phyloP scores from a whole-genome alignment of 2,329 filamentous ascomycete genomes.

The Colletotrichum sidae region DNA sequence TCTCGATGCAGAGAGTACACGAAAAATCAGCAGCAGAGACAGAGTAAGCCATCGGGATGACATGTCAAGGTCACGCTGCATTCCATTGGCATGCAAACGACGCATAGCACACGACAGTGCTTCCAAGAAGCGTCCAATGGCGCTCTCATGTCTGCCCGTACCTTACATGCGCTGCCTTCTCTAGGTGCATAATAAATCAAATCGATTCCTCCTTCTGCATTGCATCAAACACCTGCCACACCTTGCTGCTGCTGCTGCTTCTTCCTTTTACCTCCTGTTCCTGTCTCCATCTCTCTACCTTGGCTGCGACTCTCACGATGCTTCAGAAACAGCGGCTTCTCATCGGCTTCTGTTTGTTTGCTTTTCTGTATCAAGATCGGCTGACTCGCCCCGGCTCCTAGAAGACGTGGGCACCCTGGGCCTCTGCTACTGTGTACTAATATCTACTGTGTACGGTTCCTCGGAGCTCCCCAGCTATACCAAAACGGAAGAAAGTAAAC shows the following conservation, averaged over 20 bases:
- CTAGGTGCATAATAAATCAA: too few relatives aligned
- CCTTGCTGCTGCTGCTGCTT: not conserved
- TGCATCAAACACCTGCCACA: conserved; percentile 14
- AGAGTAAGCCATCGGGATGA: conserved; percentile 5
- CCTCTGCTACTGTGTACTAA: conserved; percentile 16
- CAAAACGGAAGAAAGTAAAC: conserved; percentile 55
- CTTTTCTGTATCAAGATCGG: conserved; percentile 37
- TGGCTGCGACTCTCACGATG: conserved; percentile 40
- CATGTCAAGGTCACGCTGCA: conserved; percentile 27
- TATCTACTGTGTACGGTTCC: conserved; percentile 14
- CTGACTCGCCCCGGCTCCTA: conserved; percentile 35
- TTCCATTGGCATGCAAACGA: conserved; percentile 33
- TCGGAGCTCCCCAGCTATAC: conserved; percentile 46
- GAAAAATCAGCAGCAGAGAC: not conserved
- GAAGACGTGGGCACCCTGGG: conserved; percentile 20
- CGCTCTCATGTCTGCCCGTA: conserved; percentile 26
- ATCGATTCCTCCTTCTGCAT: too few relatives aligned
- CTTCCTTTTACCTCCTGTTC: not conserved
- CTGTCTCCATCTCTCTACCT: conserved; percentile 1
- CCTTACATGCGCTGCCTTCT: conserved; percentile 5
- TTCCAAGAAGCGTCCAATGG: conserved; percentile 10
- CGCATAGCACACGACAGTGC: conserved; percentile 31
- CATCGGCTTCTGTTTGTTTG: conserved; percentile 31
- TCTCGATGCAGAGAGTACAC: conserved; percentile 16
- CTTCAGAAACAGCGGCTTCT: conserved; percentile 34